Evolutionary conservation across 1,284 basidiomycete genomes (phyloP), one percentile per base, ranked within the genome.

Genomic region (Abortiporus biennis): DNA sequence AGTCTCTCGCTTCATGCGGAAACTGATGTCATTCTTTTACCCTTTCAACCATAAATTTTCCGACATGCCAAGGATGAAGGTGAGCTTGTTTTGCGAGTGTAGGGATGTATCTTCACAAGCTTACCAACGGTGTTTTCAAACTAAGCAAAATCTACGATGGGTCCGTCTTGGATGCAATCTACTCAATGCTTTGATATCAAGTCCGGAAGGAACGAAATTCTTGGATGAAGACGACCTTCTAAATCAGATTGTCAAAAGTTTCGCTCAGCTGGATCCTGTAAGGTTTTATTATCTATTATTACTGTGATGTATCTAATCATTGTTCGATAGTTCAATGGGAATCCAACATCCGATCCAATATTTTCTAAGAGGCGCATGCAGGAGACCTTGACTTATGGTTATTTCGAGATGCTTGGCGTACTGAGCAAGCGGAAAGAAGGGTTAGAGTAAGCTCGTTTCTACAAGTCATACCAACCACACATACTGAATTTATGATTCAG

Each of bases 351-450:
- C 3, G 87, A 94, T 53, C 82, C 89, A 0, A 75, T 98, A 40
- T 91, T 99, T 54, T 92, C 93, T 3, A 86, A 85, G 56, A 77
- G 80, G 51, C 75, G 91, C 9, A 76, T 98, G 45, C 74, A 85
- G 36, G 82, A 85, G 27, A 95, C 92, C 0, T 64, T 99, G 47
- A 88, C 91, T 0, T 86, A 79, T 53, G 95, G 94, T 0, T 99
- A 99, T 62, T 83, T 99, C 49, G 93, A 97, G 57, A 93, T 99
- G 85, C 73, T 99, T 2, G 94, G 94, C 2, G 84, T 81, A 1
- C 68, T 99, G 32, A 95, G 90, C 63, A 90, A 85, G 55, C 78
- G 85, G 47, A 75, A 80, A 22, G 90, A 96, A 40, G 96, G 96
- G 11, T 77, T 95, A 20, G 86, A 91, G 92, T 92, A 59, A 48